phyloP scores from a whole-genome alignment of 169 alveolate genomes.

The Cryptosporidium ubiquitum region DNA sequence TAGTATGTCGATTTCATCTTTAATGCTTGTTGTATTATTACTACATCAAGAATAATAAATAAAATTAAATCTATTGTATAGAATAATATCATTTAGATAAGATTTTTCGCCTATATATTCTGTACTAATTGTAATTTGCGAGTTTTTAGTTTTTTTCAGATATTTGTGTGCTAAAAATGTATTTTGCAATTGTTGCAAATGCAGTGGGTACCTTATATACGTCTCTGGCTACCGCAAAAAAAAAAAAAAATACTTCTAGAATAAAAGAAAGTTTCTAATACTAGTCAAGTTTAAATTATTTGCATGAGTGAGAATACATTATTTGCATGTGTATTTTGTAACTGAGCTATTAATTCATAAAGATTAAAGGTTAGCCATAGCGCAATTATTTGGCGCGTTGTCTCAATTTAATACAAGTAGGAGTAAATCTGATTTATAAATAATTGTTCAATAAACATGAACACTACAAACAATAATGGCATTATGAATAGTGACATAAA shows the following conservation, averaged over 20 bases:
- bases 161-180: background rate
- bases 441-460: background rate
- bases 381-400: conserved; percentile 64
- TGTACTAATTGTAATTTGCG: background rate
- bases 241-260: background rate
- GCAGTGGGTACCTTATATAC: conserved; percentile 13
- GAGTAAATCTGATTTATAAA: background rate
- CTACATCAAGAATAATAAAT: conserved; percentile 41
- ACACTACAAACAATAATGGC: conserved; percentile 12
- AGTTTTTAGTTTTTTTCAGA: background rate
- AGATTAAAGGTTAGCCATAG: background rate
- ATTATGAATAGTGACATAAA: conserved; percentile 12
- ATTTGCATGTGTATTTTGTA: background rate
- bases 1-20: conserved; percentile 62
- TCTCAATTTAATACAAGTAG: conserved; percentile 7
- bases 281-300: background rate
- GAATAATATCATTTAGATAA: background rate
- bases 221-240: background rate
- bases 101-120: background rate
- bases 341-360: background rate
- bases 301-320: background rate
- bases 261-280: background rate
- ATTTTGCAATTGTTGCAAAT: background rate
- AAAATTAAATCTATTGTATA: conserved; percentile 53
- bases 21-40: conserved; percentile 67